Evolutionary conservation across 805 yeast genomes (phyloP).

Genomic region (Isabelozyma heimii): DNA sequence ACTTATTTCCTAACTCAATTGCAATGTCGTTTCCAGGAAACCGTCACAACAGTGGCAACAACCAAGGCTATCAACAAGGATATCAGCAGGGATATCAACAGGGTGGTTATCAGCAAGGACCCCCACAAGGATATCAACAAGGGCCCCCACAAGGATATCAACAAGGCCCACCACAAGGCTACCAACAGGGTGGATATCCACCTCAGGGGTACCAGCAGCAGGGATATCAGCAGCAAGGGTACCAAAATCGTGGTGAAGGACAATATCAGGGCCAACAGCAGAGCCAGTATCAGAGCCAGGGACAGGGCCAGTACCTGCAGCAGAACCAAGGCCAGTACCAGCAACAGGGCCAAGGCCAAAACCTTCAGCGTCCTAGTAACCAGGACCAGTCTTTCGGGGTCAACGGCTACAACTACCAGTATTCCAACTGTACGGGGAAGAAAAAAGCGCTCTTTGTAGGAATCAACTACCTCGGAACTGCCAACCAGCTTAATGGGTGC

Average conservation of each 20-base stretch:
- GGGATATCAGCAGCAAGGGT: neutral
- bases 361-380: conserved; percentile 6
- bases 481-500: conserved; percentile 67
- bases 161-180: neutral
- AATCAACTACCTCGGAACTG: conserved; percentile 69
- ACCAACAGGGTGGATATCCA: neutral
- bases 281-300: conserved; percentile 5
- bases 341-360: neutral
- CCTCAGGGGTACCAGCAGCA: neutral
- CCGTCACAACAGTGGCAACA: neutral
- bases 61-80: neutral
- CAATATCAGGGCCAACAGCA: conserved; percentile 1
- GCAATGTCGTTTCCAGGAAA: neutral
- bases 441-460: conserved; percentile 78
- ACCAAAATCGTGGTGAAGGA: neutral
- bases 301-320: conserved; percentile 1
- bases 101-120: no score
- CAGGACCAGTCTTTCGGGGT: conserved; percentile 14
- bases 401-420: conserved; percentile 43
- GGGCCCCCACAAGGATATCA: neutral
- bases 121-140: neutral
- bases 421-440: conserved; percentile 68
- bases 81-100: neutral
- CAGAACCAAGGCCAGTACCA: neutral
- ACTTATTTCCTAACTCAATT: neutral